Evolutionary conservation across 176 grass and related monocot genomes (phyloP).

Genomic region (Eragrostis nindensis): DNA sequence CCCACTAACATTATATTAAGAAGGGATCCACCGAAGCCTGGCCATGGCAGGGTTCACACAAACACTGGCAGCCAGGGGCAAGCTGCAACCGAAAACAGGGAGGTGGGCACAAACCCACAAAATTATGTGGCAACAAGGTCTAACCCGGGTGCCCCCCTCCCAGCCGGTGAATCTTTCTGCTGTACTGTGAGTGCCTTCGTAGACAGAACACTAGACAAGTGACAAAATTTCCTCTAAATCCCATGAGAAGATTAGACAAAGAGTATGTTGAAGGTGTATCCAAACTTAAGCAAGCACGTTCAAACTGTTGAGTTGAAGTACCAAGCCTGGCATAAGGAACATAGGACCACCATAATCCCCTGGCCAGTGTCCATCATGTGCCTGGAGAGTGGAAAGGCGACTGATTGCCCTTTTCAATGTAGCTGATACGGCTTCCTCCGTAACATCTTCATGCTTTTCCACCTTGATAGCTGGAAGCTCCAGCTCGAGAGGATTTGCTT

Average conservation of each 20-base stretch:
- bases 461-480: slow-evolving; percentile 65
- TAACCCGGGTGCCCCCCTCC: neutral
- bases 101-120: too few species aligned
- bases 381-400: slow-evolving; percentile 69
- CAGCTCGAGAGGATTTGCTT: slow-evolving; percentile 66
- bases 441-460: slow-evolving; percentile 71
- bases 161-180: neutral
- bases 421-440: slow-evolving; percentile 56
- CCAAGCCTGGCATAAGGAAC: slow-evolving; percentile 91
- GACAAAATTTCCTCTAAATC: neutral
- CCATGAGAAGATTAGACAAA: neutral
- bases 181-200: too few species aligned
- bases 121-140: too few species aligned
- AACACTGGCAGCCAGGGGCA: too few species aligned
- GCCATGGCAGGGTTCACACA: too few species aligned
- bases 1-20: too few species aligned
- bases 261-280: neutral
- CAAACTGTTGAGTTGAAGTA: slow-evolving; percentile 39
- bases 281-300: slow-evolving; percentile 8
- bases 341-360: slow-evolving; percentile 89
- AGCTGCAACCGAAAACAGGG: too few species aligned
- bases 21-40: too few species aligned
- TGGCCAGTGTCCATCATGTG: slow-evolving; percentile 89
- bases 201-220: neutral
- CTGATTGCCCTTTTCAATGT: slow-evolving; percentile 69